Conservation (phyloP, 768 basidiomycete species). For the Lyophyllum atratum region DNA sequence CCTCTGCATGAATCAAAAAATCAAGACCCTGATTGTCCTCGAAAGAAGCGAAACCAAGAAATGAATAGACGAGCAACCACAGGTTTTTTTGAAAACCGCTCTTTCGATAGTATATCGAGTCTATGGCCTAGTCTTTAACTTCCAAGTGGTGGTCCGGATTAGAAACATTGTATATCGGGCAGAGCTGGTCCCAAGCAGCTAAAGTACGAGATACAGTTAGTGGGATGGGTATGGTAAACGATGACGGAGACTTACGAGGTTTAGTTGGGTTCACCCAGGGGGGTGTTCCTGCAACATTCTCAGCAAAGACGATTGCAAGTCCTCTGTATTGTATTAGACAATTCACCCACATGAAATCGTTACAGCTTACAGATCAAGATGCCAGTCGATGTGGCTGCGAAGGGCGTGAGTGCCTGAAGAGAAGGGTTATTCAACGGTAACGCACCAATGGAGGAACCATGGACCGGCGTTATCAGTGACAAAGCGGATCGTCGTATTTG, state of each 20-base stretch:
- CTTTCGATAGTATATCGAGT: too few species aligned
- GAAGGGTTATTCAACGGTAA: not conserved
- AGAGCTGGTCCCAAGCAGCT: not conserved
- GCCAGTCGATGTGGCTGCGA: slow-evolving; percentile 45
- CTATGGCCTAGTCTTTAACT: too few species aligned
- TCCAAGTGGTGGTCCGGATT: not conserved
- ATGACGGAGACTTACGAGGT: not conserved
- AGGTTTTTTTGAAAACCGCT: too few species aligned
- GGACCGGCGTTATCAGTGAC: slow-evolving; percentile 36
- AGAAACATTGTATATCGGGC: not conserved
- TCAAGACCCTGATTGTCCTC: too few species aligned
- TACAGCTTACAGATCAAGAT: slow-evolving; percentile 36
- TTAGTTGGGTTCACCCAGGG: not conserved
- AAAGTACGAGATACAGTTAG: not conserved
- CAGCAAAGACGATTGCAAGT: not conserved
- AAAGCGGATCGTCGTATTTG: slow-evolving; percentile 37
- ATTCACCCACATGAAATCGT: not conserved
- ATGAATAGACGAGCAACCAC: too few species aligned
- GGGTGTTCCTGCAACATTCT: not conserved
- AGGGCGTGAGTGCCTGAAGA: not conserved
- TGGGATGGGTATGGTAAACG: not conserved
- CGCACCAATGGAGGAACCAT: slow-evolving; percentile 31
- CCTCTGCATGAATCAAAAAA: too few species aligned
- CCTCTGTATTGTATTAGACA: not conserved
- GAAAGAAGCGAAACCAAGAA: too few species aligned